These are phyloP conservation scores for Triticum dicoccoides DNA, from an alignment of 176 grass and related monocot genomes.

Conservation along the genomic window DNA sequence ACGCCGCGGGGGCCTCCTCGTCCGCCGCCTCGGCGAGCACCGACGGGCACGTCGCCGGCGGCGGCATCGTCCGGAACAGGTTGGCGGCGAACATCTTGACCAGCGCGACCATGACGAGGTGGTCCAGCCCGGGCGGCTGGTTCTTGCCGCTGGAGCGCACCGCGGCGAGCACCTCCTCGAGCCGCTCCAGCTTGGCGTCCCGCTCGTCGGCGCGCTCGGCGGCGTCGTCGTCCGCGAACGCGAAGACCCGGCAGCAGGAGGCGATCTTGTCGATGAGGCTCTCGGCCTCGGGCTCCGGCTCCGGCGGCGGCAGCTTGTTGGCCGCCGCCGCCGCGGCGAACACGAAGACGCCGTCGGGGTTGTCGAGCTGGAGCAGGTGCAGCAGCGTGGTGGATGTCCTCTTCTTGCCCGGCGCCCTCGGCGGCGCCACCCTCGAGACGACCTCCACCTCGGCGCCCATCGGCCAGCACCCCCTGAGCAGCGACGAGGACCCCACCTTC, in stretches of 20 bases:
- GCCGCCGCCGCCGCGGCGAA: background rate
- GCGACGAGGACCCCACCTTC: background rate
- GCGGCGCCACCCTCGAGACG: background rate
- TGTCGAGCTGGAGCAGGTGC: constrained; percentile 67
- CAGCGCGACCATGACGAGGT: constrained; percentile 49
- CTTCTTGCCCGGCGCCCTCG: background rate
- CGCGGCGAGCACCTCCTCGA: constrained; percentile 49
- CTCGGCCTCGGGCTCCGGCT: constrained; percentile 43
- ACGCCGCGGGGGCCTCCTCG: constrained; percentile 25
- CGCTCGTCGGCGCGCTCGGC: constrained; percentile 24
- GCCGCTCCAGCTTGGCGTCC: constrained; percentile 46
- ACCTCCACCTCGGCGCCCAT: constrained; percentile 57
- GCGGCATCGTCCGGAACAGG: constrained; percentile 73
- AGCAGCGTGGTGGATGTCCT: constrained; percentile 65
- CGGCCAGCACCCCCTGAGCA: background rate
- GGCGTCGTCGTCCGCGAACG: constrained; percentile 31
- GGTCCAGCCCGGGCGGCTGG: constrained; percentile 36
- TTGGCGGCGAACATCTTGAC: constrained; percentile 58
- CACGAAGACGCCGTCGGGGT: constrained; percentile 8
- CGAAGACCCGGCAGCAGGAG: constrained; percentile 54
- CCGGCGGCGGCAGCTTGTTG: constrained; percentile 51
- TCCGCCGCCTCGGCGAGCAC: constrained; percentile 32
- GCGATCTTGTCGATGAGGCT: constrained; percentile 61
- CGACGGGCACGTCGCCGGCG: constrained; percentile 30
- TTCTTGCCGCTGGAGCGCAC: constrained; percentile 22